Base-by-base conservation (phyloP, 2,329 filamentous ascomycete species). In the Fusarium illudens region DNA sequence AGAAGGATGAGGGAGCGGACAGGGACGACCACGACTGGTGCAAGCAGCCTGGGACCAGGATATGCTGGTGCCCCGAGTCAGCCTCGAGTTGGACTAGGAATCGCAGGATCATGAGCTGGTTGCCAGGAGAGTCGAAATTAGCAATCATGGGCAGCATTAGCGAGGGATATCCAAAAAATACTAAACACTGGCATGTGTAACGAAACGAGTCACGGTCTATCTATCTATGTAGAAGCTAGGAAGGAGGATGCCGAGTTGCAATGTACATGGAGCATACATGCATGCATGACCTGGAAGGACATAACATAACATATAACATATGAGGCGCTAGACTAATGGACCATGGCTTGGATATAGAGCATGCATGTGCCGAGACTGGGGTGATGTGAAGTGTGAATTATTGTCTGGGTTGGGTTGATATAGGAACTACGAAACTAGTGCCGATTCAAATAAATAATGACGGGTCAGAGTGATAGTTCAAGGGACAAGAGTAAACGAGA, bases 1-100 rank as follows among this genome's bases (percentile, higher is more conserved):
- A 84, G 95, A 44, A 86, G 95, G 63, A 89, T 97, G 83, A 84
- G 94, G 44, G 93, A 97, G 78, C 84, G 93, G 67, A 85, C 83
- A 4, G 84, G 84, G 10, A 85, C 83, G 68, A 64, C 71, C 4
- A 85, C 83, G 68, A 64, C 71, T 5, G 74, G 74, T 7, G 65
- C 61, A 17, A 67, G 72, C 4, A 70, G 57, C 32, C 49, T 50
- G 53, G 58, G 65, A 6, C 57, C 64, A 9, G 63, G 62, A 17
- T 71, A 71, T 22, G 34, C 60, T 9, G 51, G 62, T 17, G 70
- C 69, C 13, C 66, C 74, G 29, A 72, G 72, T 13, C 77, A 76
- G 57, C 79, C 64, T 34, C 79, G 84, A 48, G 81, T 87, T 25
- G 86, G 86, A 10, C 75, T 88, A 13, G 86, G 86, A 2, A 87